Conservation (phyloP, 176 grass and related monocot species). For the Avena sativa region DNA sequence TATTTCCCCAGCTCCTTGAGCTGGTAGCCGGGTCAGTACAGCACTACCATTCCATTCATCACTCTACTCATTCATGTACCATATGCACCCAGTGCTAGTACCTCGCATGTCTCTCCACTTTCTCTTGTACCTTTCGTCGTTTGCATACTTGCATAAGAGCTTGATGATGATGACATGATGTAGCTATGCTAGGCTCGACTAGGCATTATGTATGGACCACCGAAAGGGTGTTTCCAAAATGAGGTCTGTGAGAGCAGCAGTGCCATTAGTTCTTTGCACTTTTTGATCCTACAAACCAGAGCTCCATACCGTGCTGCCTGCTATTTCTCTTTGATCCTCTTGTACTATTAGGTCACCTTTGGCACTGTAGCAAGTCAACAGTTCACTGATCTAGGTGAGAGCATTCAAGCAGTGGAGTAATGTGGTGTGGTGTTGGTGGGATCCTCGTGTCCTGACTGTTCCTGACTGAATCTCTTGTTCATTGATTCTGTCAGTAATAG, state of each 20-base stretch:
- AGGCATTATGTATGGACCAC: constrained; percentile 43
- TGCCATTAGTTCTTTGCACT: constrained; percentile 43
- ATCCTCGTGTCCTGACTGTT: constrained; percentile 33
- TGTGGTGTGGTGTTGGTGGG: constrained; percentile 26
- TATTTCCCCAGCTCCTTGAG: constrained; percentile 96
- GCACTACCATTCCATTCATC: not conserved
- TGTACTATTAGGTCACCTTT: constrained; percentile 13
- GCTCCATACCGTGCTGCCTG: constrained; percentile 14
- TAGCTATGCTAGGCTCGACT: constrained; percentile 28
- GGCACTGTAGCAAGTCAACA: constrained; percentile 29
- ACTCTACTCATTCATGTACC: constrained; percentile 1
- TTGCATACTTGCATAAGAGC: constrained; percentile 40
- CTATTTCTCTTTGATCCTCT: constrained; percentile 12
- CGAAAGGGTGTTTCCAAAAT: constrained; percentile 22
- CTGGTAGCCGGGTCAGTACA: constrained; percentile 81
- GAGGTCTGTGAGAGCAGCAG: constrained; percentile 15
- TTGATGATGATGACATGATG: not conserved
- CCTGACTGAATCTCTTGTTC: constrained; percentile 48
- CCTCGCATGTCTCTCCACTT: constrained; percentile 53
- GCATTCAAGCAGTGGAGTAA: constrained; percentile 34
- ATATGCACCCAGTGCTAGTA: constrained; percentile 31
- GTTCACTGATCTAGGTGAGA: constrained; percentile 24
- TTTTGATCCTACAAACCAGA: constrained; percentile 6
- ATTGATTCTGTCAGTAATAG: constrained; percentile 42
- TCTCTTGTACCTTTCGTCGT: constrained; percentile 31